Conservation (phyloP, 2,329 filamentous ascomycete genomes). For the Exophiala calicioides region DNA sequence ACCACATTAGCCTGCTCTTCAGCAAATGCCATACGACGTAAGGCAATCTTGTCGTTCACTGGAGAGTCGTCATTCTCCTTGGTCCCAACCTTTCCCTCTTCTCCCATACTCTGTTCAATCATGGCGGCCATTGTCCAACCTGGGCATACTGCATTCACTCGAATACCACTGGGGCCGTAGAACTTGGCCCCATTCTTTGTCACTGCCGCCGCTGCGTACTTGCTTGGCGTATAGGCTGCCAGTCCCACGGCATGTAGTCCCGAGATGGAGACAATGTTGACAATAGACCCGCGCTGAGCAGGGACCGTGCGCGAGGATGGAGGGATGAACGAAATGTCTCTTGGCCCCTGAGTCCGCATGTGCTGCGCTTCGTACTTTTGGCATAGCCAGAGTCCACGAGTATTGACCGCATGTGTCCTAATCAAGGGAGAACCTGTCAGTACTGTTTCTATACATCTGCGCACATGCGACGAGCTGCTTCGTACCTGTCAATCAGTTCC, state of each 20-base stretch:
- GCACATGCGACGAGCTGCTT: not conserved
- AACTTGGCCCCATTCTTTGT: conserved; percentile 27
- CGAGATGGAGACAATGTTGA: conserved; percentile 23
- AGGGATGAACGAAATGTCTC: conserved; percentile 14
- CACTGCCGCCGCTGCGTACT: conserved; percentile 20
- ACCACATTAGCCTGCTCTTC: conserved; percentile 26
- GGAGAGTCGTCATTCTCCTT: conserved; percentile 23
- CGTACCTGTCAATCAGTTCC: conserved; percentile 24
- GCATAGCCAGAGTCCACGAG: conserved; percentile 21
- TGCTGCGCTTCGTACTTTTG: conserved; percentile 25
- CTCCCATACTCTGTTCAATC: conserved; percentile 21
- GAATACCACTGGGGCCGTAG: conserved; percentile 23
- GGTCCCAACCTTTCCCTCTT: conserved; percentile 22
- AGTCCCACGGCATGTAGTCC: conserved; percentile 20
- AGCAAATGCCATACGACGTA: conserved; percentile 22
- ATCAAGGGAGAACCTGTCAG: no score
- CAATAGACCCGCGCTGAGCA: conserved; percentile 23
- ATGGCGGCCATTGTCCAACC: conserved; percentile 26
- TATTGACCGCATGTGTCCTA: conserved; percentile 23
- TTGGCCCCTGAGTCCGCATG: conserved; percentile 22
- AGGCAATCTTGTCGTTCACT: conserved; percentile 16
- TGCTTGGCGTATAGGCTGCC: conserved; percentile 22
- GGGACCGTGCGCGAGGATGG: conserved; percentile 11
- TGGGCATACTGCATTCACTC: conserved; percentile 26
- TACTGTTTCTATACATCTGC: not conserved